Conservation (phyloP, 73 alveolate species). For the Paramecium primaurelia region DNA sequence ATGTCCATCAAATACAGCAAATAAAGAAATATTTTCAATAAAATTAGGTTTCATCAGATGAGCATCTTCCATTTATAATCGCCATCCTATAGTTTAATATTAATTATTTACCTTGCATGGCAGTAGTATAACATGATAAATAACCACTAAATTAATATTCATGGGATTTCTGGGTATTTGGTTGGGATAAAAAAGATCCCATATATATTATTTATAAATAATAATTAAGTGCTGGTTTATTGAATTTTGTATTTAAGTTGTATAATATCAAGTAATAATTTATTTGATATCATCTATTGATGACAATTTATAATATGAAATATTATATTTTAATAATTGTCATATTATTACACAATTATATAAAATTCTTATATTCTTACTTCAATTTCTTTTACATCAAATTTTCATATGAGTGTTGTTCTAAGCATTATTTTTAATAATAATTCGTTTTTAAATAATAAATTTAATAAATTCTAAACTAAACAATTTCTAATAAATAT, state of each 20-base stretch:
- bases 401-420: not conserved
- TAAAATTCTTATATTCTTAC: not conserved
- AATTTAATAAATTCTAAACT: not conserved
- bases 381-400: not conserved
- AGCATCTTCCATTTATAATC: conserved; percentile 88
- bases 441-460: not conserved
- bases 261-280: not conserved
- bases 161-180: not conserved
- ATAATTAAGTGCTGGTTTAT: not conserved
- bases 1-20: conserved; percentile 96
- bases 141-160: not conserved
- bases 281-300: not conserved
- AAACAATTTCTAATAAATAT: not conserved
- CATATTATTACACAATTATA: not conserved
- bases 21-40: conserved; percentile 74
- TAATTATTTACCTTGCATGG: not conserved
- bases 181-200: not conserved
- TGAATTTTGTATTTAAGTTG: not conserved
- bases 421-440: not conserved
- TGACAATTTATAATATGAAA: not conserved
- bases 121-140: not conserved
- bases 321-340: not conserved
- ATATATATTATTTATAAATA: not conserved
- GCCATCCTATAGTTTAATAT: conserved; percentile 58
- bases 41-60: conserved; percentile 69